Evolutionary conservation across 1,284 basidiomycete species (phyloP).

Genomic region (Trichosporon inkin): DNA sequence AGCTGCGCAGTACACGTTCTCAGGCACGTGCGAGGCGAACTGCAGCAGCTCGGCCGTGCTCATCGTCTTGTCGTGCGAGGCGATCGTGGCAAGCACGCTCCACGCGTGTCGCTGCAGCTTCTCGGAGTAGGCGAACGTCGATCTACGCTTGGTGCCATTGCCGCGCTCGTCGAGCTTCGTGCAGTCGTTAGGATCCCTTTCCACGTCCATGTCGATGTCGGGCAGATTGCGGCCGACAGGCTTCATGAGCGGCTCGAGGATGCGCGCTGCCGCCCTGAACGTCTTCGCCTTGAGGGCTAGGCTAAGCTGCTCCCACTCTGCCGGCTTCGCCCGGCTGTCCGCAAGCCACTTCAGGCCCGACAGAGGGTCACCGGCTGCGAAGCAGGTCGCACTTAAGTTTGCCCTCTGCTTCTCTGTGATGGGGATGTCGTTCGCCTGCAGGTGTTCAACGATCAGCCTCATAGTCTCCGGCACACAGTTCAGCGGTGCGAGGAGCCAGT

Average conservation of each 20-base stretch:
- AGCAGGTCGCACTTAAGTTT: not conserved
- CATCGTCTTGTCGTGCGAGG: conserved; percentile 1
- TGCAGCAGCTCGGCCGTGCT: conserved; percentile 20
- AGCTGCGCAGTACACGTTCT: conserved; percentile 10
- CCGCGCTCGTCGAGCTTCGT: too few species aligned
- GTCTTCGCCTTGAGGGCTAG: conserved; percentile 9
- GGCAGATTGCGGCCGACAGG: too few species aligned
- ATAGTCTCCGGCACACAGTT: not conserved
- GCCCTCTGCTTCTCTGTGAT: conserved; percentile 11
- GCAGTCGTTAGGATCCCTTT: too few species aligned
- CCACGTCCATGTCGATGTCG: too few species aligned
- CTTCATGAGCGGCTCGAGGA: conserved; percentile 12
- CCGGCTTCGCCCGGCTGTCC: not conserved
- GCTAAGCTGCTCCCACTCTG: not conserved
- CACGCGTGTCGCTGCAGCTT: conserved; percentile 8
- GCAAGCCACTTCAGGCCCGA: conserved; percentile 4
- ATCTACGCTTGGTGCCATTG: too few species aligned
- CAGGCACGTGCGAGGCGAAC: conserved; percentile 23
- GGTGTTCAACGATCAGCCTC: not conserved
- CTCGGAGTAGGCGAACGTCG: not conserved
- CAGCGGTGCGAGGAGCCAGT: conserved; percentile 5
- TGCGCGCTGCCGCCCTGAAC: not conserved
- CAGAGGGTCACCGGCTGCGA: not conserved
- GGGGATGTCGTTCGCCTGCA: not conserved
- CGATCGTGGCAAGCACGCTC: conserved; percentile 14